Evolutionary conservation across 805 yeast species (phyloP), one percentile per base, ranked within the genome.

Genomic region (Kuraishia hungarica): DNA sequence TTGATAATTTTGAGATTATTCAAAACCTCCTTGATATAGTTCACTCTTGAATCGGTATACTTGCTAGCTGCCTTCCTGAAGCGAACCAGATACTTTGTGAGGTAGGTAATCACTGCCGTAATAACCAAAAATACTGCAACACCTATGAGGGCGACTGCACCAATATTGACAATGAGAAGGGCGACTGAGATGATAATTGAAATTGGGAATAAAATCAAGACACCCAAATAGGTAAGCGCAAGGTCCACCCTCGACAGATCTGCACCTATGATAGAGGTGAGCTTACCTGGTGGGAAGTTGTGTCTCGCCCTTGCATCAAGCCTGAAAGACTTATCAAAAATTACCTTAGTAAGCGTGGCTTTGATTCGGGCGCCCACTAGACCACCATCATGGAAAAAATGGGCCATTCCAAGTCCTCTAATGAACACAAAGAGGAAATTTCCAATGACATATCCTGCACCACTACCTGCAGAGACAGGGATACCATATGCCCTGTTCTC

Each of bases 211-310:
- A 51, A 23, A 20, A 23, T 47, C 50, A 21, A n/a, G 22, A 47
- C 50, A 11, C 50, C 50, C 22, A 47, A 22, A 85, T 64, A 63
- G 84, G 82, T 3, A 87, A 87, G 62, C 8, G 91, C 90, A 60
- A 87, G 77, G 67, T 89, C 96, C 39, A 91, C 77, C 64, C 96
- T 81, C 17, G 92, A 79, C 46, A 90, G 72, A 66, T 91, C 97
- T 1, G 96, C 84, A 58, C 94, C 88, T 66, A 90, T 79, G 66
- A 89, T 70, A 10, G 91, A 83, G 29, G 96, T 88, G 55, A 91
- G 78, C 57, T 79, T 82, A 49, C 93, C 86, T 24, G 82, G 76
- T 1, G 96, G 84, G 63, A 71, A 88, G 57, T 78, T 73, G 59
- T 79, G 78, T 54, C 78, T 78, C 2, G 92, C 79, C 52, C 73